These are phyloP conservation scores for Fennellomyces sp. DNA, from an alignment of 371 early-diverging fungal species.

Conservation along the genomic window DNA sequence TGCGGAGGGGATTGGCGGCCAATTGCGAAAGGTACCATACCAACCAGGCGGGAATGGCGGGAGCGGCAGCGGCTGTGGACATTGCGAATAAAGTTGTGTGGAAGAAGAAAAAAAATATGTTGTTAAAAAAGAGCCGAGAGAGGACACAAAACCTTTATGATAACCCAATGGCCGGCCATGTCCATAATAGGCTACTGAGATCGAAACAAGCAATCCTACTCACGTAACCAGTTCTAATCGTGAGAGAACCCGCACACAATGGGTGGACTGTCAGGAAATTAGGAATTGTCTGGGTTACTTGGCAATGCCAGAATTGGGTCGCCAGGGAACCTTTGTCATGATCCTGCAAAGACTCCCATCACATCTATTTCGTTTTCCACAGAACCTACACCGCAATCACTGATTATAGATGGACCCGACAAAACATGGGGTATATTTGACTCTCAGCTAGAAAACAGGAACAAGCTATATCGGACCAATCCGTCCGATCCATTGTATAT, in stretches of 20 bases:
- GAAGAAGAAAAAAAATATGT: background rate
- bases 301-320: background rate
- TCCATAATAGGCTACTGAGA: background rate
- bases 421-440: no score
- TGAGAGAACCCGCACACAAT: background rate
- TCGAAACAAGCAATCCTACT: background rate
- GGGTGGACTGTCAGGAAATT: background rate
- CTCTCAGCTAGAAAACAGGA: no score
- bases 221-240: conserved; percentile 4
- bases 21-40: conserved; percentile 66
- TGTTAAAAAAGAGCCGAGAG: conserved; percentile 6
- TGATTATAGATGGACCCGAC: no score
- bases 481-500: no score
- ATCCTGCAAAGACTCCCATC: no score
- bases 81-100: conserved; percentile 1
- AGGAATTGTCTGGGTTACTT: background rate
- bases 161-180: no score
- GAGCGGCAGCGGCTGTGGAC: conserved; percentile 11
- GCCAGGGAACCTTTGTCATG: no score
- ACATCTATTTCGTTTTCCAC: no score
- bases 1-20: conserved; percentile 68
- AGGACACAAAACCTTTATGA: background rate
- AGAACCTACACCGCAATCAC: no score
- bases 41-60: conserved; percentile 42
- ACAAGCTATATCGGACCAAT: no score